Evolutionary conservation across 2,329 filamentous ascomycete genomes (phyloP).

Genomic region (Pyrenophora teres): DNA sequence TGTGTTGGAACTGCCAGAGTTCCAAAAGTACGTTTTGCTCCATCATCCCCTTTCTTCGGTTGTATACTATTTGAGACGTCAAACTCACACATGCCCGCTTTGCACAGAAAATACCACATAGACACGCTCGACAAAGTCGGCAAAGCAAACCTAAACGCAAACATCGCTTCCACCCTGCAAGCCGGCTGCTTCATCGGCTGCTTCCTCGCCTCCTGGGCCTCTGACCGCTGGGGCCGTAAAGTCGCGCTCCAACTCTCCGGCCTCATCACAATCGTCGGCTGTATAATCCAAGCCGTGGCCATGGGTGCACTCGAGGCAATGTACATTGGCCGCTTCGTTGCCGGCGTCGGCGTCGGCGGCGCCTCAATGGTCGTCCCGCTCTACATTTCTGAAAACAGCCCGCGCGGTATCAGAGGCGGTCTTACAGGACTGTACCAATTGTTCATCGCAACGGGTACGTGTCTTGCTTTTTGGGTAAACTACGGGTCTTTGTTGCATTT

Average conservation of each 20-base stretch:
- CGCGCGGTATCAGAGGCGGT: conserved; percentile 63
- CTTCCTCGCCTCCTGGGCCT: conserved; percentile 60
- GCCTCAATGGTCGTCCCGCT: conserved; percentile 64
- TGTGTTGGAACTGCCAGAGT: conserved; percentile 64
- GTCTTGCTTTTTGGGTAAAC: conserved; percentile 61
- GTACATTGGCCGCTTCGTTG: conserved; percentile 67
- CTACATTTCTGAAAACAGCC: conserved; percentile 65
- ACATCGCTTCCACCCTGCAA: conserved; percentile 73
- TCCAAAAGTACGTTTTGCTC: conserved; percentile 54
- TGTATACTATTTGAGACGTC: too few species aligned
- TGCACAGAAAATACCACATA: conserved; percentile 59
- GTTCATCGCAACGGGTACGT: conserved; percentile 59
- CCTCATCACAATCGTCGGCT: conserved; percentile 63
- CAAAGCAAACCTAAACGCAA: conserved; percentile 63
- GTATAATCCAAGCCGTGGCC: conserved; percentile 67
- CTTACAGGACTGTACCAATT: conserved; percentile 66
- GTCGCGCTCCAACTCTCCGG: conserved; percentile 61
- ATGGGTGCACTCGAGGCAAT: conserved; percentile 64
- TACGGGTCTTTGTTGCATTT: conserved; percentile 57
- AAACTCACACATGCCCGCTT: too few species aligned
- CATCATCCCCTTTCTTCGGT: not conserved
- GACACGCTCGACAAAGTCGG: conserved; percentile 48
- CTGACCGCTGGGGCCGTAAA: conserved; percentile 62
- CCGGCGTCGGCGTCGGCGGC: conserved; percentile 58
- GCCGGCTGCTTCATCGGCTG: conserved; percentile 70